These are phyloP conservation scores for Eruca vesicaria DNA, from an alignment of 441 rosid genomes.

Conservation along the genomic window DNA sequence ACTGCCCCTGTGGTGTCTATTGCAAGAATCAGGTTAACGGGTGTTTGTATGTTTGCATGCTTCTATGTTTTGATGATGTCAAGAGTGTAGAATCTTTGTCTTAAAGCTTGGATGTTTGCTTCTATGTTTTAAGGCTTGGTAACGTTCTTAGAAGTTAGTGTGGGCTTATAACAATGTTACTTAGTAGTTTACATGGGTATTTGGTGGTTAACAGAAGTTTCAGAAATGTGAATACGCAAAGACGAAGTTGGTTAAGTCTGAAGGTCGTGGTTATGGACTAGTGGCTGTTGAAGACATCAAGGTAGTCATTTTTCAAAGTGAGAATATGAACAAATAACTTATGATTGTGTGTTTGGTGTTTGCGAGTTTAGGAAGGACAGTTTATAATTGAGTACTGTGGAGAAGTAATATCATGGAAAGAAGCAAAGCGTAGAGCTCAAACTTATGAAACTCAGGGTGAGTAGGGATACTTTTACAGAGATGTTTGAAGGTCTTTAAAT, in stretches of 20 bases:
- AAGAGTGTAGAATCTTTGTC: neutral
- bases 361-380: slow-evolving; percentile 61
- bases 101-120: too few relatives aligned
- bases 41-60: neutral
- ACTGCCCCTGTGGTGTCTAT: slow-evolving; percentile 71
- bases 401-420: slow-evolving; percentile 95
- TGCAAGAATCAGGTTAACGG: slow-evolving; percentile 81
- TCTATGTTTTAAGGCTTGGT: too few relatives aligned
- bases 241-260: slow-evolving; percentile 66
- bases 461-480: too few relatives aligned
- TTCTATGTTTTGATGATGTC: slow-evolving; percentile 2
- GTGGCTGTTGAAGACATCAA: slow-evolving; percentile 77
- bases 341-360: slow-evolving; percentile 4
- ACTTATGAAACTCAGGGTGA: slow-evolving; percentile 73
- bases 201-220: slow-evolving; percentile 54
- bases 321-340: neutral
- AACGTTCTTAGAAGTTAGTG: neutral
- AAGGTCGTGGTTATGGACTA: slow-evolving; percentile 92
- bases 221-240: slow-evolving; percentile 83
- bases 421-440: slow-evolving; percentile 83
- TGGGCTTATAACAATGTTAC: neutral
- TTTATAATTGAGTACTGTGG: slow-evolving; percentile 96
- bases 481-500: too few relatives aligned
- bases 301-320: slow-evolving; percentile 39
- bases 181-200: slow-evolving; percentile 4